These are phyloP conservation scores for Prosopis cineraria DNA, from an alignment of 306 rosid genomes.

Conservation along the genomic window DNA sequence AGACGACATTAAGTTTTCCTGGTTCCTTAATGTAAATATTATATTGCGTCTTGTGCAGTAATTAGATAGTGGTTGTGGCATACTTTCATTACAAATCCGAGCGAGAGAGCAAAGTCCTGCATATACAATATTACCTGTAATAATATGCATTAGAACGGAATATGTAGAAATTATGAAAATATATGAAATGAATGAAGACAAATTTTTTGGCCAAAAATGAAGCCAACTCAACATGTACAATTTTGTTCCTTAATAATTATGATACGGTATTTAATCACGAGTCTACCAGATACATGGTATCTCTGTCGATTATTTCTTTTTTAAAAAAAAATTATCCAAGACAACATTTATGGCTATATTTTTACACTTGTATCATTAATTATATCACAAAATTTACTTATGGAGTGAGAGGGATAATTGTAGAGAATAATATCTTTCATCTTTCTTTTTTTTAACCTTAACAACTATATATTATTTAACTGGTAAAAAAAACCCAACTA, in stretches of 20 bases:
- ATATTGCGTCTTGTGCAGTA: neutral
- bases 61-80: slow-evolving; percentile 17
- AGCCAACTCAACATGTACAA: too few relatives aligned
- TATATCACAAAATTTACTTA: neutral
- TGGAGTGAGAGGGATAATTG: neutral
- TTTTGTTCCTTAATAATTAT: slow-evolving; percentile 37
- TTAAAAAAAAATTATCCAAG: neutral
- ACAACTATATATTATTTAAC: too few relatives aligned
- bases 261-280: slow-evolving; percentile 46
- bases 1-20: neutral
- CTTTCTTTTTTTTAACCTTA: too few relatives aligned
- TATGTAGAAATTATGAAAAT: neutral
- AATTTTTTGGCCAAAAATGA: too few relatives aligned
- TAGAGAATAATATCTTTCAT: too few relatives aligned
- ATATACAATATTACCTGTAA: too few relatives aligned
- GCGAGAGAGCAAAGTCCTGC: neutral
- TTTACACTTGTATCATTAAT: neutral
- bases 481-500: too few relatives aligned
- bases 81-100: neutral
- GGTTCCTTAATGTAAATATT: slow-evolving; percentile 9
- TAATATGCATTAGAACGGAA: neutral
- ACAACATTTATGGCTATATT: neutral
- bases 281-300: slow-evolving; percentile 41
- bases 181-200: slow-evolving; percentile 52
- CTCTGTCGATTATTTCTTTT: slow-evolving; percentile 38